These are phyloP conservation scores for Saccharomyces hybrid DNA, from an alignment of 1,139 yeast genomes.

Conservation along the genomic window DNA sequence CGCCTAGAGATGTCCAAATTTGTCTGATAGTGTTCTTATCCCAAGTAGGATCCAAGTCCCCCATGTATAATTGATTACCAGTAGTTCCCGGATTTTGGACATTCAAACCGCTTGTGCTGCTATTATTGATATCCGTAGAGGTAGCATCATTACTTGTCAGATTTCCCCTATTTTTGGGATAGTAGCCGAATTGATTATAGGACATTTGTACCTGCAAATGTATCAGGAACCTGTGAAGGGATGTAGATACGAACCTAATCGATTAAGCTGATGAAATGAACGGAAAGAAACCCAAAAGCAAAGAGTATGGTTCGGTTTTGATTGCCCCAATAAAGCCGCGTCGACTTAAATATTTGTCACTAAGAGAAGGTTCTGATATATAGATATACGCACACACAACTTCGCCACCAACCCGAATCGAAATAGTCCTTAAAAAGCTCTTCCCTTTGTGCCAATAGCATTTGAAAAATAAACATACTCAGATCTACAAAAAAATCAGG, in stretches of 20 bases:
- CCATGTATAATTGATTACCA: constrained; percentile 41
- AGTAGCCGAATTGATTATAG: background rate
- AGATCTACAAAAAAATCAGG: background rate
- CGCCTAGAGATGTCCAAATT: constrained; percentile 45
- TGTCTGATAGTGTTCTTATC: constrained; percentile 53
- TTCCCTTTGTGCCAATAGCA: background rate
- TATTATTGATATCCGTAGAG: background rate
- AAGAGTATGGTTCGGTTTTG: background rate
- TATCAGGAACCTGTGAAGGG: background rate
- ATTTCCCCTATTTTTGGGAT: background rate
- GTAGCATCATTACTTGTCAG: background rate
- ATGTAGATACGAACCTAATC: background rate
- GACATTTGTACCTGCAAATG: constrained; percentile 7
- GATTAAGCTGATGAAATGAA: background rate
- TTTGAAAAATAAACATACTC: background rate
- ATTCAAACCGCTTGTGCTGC: background rate
- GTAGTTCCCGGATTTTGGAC: background rate
- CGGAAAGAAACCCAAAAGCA: background rate
- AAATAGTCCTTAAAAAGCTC: background rate
- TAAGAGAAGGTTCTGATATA: background rate
- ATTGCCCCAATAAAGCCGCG: background rate
- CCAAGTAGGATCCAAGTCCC: constrained; percentile 69
- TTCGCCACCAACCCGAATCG: background rate
- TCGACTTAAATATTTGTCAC: background rate
- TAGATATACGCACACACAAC: background rate